Conservation (phyloP, 495 filamentous ascomycete genomes). For the Hypoxylon trugodes region DNA sequence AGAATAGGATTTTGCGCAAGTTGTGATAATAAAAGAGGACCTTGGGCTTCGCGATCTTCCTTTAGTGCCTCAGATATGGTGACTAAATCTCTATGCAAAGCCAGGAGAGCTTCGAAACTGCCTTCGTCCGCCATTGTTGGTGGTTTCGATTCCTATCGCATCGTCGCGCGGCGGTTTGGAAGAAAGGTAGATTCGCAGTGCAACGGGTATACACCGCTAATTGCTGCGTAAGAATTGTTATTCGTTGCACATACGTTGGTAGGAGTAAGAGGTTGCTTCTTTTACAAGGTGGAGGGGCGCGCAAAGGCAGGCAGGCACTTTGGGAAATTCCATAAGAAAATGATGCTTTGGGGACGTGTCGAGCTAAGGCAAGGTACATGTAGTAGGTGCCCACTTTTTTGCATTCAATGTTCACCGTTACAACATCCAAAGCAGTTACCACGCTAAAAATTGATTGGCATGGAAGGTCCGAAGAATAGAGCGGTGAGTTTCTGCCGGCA, state of each 20-base stretch:
- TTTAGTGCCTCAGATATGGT: constrained; percentile 66
- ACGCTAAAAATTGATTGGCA: neutral
- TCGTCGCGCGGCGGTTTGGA: constrained; percentile 23
- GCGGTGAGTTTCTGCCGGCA: constrained; percentile 25
- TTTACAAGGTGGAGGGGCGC: constrained; percentile 3
- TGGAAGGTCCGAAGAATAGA: no score
- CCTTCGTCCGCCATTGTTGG: constrained; percentile 70
- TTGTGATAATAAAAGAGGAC: constrained; percentile 52
- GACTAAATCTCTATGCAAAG: constrained; percentile 79
- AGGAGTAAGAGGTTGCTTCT: constrained; percentile 2
- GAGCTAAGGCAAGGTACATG: constrained; percentile 17
- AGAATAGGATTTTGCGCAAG: constrained; percentile 63
- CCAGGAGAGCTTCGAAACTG: constrained; percentile 73
- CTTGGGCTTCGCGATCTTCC: constrained; percentile 65
- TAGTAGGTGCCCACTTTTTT: constrained; percentile 3
- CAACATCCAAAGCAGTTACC: neutral
- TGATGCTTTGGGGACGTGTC: constrained; percentile 41
- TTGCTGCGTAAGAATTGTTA: constrained; percentile 1
- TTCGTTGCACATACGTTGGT: constrained; percentile 1
- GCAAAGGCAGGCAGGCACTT: constrained; percentile 21
- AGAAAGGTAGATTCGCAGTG: constrained; percentile 5
- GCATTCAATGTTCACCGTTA: neutral
- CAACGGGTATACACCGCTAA: constrained; percentile 6
- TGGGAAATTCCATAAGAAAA: constrained; percentile 37
- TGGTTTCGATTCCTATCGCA: constrained; percentile 38